Percentiles rank a stretch among this genome's conserved stretches.
These are phyloP conservation scores for Erythrobasidium hasegawianum DNA, from an alignment of 1,284 basidiomycete species.

Conservation along the genomic window DNA sequence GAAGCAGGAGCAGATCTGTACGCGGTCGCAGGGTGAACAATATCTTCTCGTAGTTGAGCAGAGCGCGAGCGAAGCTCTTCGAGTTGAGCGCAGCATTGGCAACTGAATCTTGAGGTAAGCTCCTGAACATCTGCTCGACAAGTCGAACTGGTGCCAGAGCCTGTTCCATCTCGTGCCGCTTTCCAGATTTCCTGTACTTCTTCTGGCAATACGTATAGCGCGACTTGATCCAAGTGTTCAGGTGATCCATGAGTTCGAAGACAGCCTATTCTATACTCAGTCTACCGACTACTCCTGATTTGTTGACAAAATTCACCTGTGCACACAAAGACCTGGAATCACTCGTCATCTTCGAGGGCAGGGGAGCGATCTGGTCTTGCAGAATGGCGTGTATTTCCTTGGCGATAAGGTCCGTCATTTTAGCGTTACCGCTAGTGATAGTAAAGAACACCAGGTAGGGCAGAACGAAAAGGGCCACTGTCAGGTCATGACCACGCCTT, in stretches of 20 bases:
- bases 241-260: slow-evolving; percentile 90
- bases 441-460: slow-evolving; percentile 88
- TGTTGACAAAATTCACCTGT: slow-evolving; percentile 73
- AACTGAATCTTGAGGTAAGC: slow-evolving; percentile 65
- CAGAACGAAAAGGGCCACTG: slow-evolving; percentile 84
- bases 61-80: slow-evolving; percentile 85
- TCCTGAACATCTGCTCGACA: slow-evolving; percentile 41
- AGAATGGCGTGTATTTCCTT: slow-evolving; percentile 77
- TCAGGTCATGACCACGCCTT: slow-evolving; percentile 74
- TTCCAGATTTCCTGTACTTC: slow-evolving; percentile 53
- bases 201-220: slow-evolving; percentile 47
- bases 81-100: slow-evolving; percentile 91
- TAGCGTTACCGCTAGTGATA: slow-evolving; percentile 68
- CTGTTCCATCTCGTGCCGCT: slow-evolving; percentile 11
- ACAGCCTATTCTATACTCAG: slow-evolving; percentile 63
- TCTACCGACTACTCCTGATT: not conserved
- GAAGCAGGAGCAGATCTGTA: slow-evolving; percentile 54
- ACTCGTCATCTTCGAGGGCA: slow-evolving; percentile 73
- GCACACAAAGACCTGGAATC: slow-evolving; percentile 56
- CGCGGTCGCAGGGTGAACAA: slow-evolving; percentile 52
- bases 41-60: slow-evolving; percentile 91
- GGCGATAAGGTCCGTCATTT: slow-evolving; percentile 64
- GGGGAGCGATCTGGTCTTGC: slow-evolving; percentile 69
- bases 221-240: slow-evolving; percentile 77
- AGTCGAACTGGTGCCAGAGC: slow-evolving; percentile 46